Conservation (phyloP, 1,284 basidiomycete species). For the Phellinidium pouzarii region DNA sequence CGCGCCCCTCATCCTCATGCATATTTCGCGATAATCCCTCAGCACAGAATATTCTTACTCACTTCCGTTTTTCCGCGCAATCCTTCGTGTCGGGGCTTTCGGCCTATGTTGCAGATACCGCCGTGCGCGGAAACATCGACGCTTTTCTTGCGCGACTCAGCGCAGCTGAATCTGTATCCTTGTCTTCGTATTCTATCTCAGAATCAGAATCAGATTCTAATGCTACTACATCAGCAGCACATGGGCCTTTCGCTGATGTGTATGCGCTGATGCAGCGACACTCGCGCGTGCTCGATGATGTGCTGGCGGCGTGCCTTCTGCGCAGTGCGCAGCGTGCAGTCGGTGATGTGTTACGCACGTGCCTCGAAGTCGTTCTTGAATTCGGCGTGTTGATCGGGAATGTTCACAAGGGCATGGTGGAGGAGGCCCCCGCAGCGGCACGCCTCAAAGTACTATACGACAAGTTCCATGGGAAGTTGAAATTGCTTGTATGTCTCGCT, state of each 20-base stretch:
- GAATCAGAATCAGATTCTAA: slow-evolving; percentile 25
- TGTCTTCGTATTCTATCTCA: slow-evolving; percentile 26
- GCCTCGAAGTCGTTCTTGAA: slow-evolving; percentile 64
- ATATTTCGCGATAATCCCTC: slow-evolving; percentile 56
- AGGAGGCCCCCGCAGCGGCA: slow-evolving; percentile 55
- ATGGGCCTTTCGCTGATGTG: slow-evolving; percentile 54
- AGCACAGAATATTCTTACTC: slow-evolving; percentile 48
- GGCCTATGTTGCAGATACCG: slow-evolving; percentile 70
- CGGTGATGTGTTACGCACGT: slow-evolving; percentile 58
- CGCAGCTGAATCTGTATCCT: slow-evolving; percentile 11
- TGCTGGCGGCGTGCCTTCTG: slow-evolving; percentile 74
- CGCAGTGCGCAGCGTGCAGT: slow-evolving; percentile 62
- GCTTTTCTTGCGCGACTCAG: slow-evolving; percentile 48
- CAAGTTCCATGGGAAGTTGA: slow-evolving; percentile 51
- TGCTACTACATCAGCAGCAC: slow-evolving; percentile 20
- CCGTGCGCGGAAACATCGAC: slow-evolving; percentile 69
- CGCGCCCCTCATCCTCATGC: slow-evolving; percentile 33
- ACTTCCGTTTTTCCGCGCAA: slow-evolving; percentile 68
- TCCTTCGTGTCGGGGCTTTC: slow-evolving; percentile 60
- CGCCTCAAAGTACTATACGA: slow-evolving; percentile 46
- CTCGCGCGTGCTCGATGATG: slow-evolving; percentile 64
- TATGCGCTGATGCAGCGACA: slow-evolving; percentile 70
- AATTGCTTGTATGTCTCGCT: slow-evolving; percentile 45
- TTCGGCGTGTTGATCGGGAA: slow-evolving; percentile 65
- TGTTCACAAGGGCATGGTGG: slow-evolving; percentile 41